Evolutionary conservation across 768 basidiomycete species (phyloP).

Genomic region (Lyophyllum atratum): DNA sequence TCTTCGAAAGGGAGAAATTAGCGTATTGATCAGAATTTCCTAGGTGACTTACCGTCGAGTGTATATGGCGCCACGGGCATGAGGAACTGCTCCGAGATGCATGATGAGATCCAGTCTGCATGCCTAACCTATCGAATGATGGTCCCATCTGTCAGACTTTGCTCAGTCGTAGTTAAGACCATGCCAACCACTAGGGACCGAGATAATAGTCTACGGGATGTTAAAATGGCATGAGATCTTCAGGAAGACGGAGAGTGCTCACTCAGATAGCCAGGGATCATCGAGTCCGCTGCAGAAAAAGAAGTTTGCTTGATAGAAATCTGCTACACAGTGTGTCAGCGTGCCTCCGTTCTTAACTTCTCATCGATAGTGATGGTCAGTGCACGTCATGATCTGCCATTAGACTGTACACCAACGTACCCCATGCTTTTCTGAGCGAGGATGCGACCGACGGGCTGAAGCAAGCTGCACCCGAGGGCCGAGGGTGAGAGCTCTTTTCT

Average conservation of each 20-base stretch:
- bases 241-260: constrained; percentile 3
- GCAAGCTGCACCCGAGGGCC: constrained; percentile 33
- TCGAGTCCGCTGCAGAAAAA: constrained; percentile 38
- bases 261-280: constrained; percentile 41
- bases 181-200: constrained; percentile 30
- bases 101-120: constrained; percentile 37
- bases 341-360: constrained; percentile 38
- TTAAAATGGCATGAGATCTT: not conserved
- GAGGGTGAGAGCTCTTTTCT: not conserved
- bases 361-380: not conserved
- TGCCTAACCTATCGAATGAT: constrained; percentile 33
- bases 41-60: constrained; percentile 30
- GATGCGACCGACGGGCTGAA: constrained; percentile 38
- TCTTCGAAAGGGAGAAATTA: constrained; percentile 4
- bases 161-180: not conserved
- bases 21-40: not conserved
- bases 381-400: not conserved
- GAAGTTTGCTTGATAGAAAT: constrained; percentile 34
- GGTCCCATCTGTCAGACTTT: not conserved
- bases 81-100: constrained; percentile 30
- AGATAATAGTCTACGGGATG: constrained; percentile 25
- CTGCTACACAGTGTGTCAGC: constrained; percentile 31
- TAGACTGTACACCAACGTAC: constrained; percentile 19
- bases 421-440: constrained; percentile 31
- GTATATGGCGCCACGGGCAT: constrained; percentile 40